These are phyloP conservation scores for Lachancea sp. DNA, from an alignment of 805 yeast species.

Conservation along the genomic window DNA sequence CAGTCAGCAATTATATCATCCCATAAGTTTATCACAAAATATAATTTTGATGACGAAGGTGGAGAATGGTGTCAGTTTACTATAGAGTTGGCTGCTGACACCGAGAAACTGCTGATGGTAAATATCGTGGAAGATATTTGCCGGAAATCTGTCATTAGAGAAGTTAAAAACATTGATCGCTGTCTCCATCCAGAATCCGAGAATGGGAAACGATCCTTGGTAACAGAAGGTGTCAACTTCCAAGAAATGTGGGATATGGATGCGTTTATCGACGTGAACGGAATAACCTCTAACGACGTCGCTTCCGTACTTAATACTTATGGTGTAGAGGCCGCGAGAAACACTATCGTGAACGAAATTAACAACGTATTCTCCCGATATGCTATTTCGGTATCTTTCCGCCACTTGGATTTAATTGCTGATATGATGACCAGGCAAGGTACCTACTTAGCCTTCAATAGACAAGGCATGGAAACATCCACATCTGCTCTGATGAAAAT, in stretches of 20 bases:
- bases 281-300: constrained; percentile 86
- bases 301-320: constrained; percentile 83
- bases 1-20: constrained; percentile 73
- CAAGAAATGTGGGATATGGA: constrained; percentile 97
- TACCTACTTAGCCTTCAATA: constrained; percentile 88
- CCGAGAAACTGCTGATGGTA: constrained; percentile 94
- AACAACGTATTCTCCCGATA: constrained; percentile 93
- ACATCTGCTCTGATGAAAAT: constrained; percentile 96
- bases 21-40: constrained; percentile 67
- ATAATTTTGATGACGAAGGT: constrained; percentile 79
- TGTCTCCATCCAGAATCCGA: constrained; percentile 77
- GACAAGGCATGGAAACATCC: constrained; percentile 95
- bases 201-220: constrained; percentile 65
- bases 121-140: constrained; percentile 91
- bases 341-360: constrained; percentile 93
- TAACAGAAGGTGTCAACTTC: constrained; percentile 98
- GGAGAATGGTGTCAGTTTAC: constrained; percentile 94
- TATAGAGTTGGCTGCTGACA: constrained; percentile 73
- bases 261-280: constrained; percentile 83
- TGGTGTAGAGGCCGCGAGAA: constrained; percentile 99
- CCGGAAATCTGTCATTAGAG: constrained; percentile 84
- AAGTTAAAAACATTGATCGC: constrained; percentile 85
- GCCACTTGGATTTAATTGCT: constrained; percentile 95
- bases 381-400: constrained; percentile 85
- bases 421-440: constrained; percentile 99